Conservation (phyloP, 2,329 filamentous ascomycete genomes). For the Ascochyta viciae-villosae region DNA sequence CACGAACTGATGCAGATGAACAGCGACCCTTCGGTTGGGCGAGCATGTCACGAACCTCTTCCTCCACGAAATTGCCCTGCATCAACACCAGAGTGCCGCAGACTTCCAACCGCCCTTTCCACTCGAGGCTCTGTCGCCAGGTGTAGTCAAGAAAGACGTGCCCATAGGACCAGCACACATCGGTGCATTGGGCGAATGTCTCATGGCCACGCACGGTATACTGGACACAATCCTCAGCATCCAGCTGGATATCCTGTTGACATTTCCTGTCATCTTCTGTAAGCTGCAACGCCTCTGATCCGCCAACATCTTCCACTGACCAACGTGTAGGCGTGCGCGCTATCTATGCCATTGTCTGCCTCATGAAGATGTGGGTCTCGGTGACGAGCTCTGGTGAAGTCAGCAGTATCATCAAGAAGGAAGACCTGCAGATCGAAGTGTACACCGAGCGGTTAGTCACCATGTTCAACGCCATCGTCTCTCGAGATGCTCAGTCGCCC, state of each 20-base stretch:
- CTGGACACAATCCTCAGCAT: conserved; percentile 59
- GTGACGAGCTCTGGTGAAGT: conserved; percentile 59
- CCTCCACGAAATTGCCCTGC: conserved; percentile 59
- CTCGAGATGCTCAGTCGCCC: conserved; percentile 50
- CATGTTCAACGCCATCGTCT: conserved; percentile 54
- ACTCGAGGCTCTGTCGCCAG: conserved; percentile 49
- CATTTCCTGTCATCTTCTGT: conserved; percentile 56
- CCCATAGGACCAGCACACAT: conserved; percentile 56
- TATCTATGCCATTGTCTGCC: conserved; percentile 63
- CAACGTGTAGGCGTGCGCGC: conserved; percentile 56
- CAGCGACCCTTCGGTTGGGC: conserved; percentile 52
- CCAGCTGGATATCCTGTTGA: conserved; percentile 53
- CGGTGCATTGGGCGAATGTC: conserved; percentile 55
- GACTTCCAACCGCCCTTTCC: conserved; percentile 56
- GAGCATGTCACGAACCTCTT: conserved; percentile 59
- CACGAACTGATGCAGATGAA: not conserved
- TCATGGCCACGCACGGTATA: conserved; percentile 55
- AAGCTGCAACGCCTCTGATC: conserved; percentile 15
- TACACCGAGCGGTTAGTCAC: conserved; percentile 56
- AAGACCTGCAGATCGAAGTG: conserved; percentile 56
- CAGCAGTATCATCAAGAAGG: conserved; percentile 57
- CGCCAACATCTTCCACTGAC: conserved; percentile 19
- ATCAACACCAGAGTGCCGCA: conserved; percentile 51
- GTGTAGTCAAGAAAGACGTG: conserved; percentile 48
- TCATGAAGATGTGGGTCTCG: conserved; percentile 67